These are phyloP conservation scores for Termitomyces titanicus DNA, from an alignment of 768 basidiomycete species.

Conservation along the genomic window DNA sequence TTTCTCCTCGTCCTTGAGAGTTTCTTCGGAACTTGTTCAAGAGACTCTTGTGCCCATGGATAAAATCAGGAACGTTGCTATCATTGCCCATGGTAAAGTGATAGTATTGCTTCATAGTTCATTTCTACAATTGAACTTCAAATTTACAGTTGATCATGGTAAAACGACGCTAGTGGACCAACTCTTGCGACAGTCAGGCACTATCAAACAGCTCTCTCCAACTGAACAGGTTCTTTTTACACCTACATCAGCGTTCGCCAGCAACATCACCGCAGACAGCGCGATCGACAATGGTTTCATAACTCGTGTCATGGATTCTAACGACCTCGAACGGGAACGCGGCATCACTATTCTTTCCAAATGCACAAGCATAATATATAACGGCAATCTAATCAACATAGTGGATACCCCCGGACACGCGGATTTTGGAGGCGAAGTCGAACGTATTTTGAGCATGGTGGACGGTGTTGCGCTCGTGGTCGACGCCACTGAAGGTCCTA, in stretches of 20 bases:
- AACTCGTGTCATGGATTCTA: slow-evolving; percentile 49
- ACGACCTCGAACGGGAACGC: slow-evolving; percentile 53
- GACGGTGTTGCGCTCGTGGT: slow-evolving; percentile 59
- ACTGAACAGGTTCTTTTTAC: slow-evolving; percentile 32
- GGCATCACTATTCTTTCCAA: slow-evolving; percentile 62
- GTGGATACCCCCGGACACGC: slow-evolving; percentile 63
- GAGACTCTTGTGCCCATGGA: slow-evolving; percentile 28
- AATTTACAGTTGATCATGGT: slow-evolving; percentile 42
- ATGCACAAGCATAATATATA: slow-evolving; percentile 50
- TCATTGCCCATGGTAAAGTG: slow-evolving; percentile 47
- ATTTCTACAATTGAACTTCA: not conserved
- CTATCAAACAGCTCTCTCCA: slow-evolving; percentile 35
- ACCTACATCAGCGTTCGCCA: slow-evolving; percentile 24
- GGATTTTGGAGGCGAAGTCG: slow-evolving; percentile 62
- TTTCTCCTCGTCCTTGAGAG: slow-evolving; percentile 12
- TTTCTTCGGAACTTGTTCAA: slow-evolving; percentile 21
- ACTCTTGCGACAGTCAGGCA: slow-evolving; percentile 46
- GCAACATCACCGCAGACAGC: slow-evolving; percentile 28
- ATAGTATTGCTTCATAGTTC: not conserved
- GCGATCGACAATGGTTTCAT: slow-evolving; percentile 35
- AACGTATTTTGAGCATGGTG: slow-evolving; percentile 58
- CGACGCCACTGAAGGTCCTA: slow-evolving; percentile 58
- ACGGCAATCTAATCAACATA: slow-evolving; percentile 50
- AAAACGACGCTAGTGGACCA: slow-evolving; percentile 54
- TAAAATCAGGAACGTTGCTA: slow-evolving; percentile 45